phyloP scores from a whole-genome alignment of 2,329 filamentous ascomycete genomes.

The Colletotrichum navitas region DNA sequence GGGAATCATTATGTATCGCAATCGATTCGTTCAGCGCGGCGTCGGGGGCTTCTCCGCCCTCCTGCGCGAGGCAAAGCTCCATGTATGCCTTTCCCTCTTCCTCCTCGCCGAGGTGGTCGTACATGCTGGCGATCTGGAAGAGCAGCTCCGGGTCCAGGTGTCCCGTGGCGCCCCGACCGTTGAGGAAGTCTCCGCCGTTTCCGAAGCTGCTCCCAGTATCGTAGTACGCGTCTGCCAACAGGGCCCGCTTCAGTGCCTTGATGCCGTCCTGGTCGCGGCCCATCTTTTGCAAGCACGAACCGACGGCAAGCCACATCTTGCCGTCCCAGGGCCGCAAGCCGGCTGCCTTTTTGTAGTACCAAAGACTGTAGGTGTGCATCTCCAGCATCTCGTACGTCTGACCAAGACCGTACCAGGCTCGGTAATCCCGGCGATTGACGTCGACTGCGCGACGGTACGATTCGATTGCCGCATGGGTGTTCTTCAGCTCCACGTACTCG shows the following conservation, averaged over 20 bases:
- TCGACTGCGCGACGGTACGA: conserved; percentile 96
- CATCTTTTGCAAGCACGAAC: conserved; percentile 91
- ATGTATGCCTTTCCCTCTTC: conserved; percentile 92
- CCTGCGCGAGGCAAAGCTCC: conserved; percentile 94
- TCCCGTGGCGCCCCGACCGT: conserved; percentile 63
- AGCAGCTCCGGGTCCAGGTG: conserved; percentile 91
- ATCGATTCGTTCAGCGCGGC: conserved; percentile 62
- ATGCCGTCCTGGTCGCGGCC: conserved; percentile 89
- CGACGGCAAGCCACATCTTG: conserved; percentile 99
- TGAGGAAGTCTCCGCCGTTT: conserved; percentile 59
- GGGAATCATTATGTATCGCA: conserved; percentile 68
- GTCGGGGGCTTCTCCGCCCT: conserved; percentile 70
- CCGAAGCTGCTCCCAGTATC: conserved; percentile 72
- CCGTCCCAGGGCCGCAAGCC: conserved; percentile 94
- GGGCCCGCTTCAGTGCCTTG: conserved; percentile 91
- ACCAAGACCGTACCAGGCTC: conserved; percentile 96
- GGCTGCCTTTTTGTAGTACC: conserved; percentile 97
- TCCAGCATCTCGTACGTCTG: conserved; percentile 98
- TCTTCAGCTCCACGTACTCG: conserved; percentile 98
- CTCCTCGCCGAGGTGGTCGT: conserved; percentile 82
- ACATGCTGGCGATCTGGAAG: conserved; percentile 89
- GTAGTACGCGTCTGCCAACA: conserved; percentile 89
- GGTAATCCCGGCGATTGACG: conserved; percentile 94
- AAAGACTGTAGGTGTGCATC: conserved; percentile 96
- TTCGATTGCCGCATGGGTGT: conserved; percentile 97